phyloP scores from a whole-genome alignment of 345 rosid genomes.

The Alliaria petiolata region DNA sequence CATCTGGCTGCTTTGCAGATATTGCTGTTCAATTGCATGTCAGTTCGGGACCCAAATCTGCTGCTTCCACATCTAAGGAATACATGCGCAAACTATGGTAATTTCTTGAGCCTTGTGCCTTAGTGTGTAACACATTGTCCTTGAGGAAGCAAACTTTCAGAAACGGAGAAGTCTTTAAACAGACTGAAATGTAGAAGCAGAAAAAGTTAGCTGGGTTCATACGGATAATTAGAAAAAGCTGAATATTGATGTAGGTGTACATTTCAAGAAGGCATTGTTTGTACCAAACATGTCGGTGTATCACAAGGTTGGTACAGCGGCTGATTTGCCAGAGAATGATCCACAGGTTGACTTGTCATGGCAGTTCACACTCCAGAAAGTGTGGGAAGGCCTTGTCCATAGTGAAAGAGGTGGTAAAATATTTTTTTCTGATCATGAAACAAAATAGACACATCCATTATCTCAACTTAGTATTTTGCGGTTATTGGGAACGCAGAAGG shows the following conservation, averaged over 20 bases:
- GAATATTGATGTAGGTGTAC: conserved; percentile 51
- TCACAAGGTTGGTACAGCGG: conserved; percentile 70
- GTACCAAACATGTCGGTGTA: conserved; percentile 87
- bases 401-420: conserved; percentile 36
- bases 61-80: conserved; percentile 60
- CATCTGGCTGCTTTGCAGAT: conserved; percentile 49
- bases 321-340: conserved; percentile 46
- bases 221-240: not conserved
- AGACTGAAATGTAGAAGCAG: not conserved
- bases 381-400: conserved; percentile 74
- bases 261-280: conserved; percentile 88
- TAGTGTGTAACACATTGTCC: not conserved
- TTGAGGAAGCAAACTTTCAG: not conserved
- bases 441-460: not conserved
- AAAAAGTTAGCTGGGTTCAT: not conserved
- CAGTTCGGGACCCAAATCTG: conserved; percentile 79
- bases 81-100: conserved; percentile 56
- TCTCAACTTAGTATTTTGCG: not conserved
- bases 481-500: conserved; percentile 47
- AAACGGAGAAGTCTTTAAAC: not conserved
- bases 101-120: conserved; percentile 1
- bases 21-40: conserved; percentile 61
- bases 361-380: conserved; percentile 79
- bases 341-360: conserved; percentile 82
- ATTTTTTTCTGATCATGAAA: not conserved